Evolutionary conservation across 805 yeast genomes (phyloP), one percentile per base, ranked within the genome.

Genomic region (Ogataea kodamae): DNA sequence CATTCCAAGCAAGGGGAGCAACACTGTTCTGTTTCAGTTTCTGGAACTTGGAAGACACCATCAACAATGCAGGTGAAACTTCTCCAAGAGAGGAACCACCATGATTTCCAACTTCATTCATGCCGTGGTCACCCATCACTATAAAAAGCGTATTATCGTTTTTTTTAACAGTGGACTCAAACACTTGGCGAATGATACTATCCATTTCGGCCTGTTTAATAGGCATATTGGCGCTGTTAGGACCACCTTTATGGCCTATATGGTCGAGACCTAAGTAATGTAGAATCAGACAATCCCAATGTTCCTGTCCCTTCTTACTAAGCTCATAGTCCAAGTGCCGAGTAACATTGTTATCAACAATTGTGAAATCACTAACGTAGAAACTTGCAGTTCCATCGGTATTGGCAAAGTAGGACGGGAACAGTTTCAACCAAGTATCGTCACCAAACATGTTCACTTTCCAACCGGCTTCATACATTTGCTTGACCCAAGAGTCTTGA

Each of bases 161-260:
- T 1, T 60, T 52, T 9, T 26, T 15, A 5, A 57, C 40, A 4
- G 45, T 43, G 3, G 47, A 36, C 11, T 53, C 35, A 50, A 75
- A 85, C 0, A 90, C 54, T 22, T 62, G 50, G 28, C 67, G 42
- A 2, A 89, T 61, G 1, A 92, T 71, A 0, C 39, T 45, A 54
- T 92, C 97, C 96, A 92, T 86, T 56, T 92, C 98, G 4, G 34
- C 38, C 42, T 88, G 97, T 51, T 92, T 92, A 0, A 62, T 67
- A 6, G 78, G 74, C 98, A 92, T 92, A 46, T 76, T 78, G 0
- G 72, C 61, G 8, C 96, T 86, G 5, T 62, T 49, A 0, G 98
- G 90, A 0, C 99, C 99, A 27, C 95, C 94, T 55, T 88, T 90
- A 57, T 92, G 99, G 2, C 99, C 99, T 49, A 92, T 92, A 55